These are phyloP conservation scores for Uronychia binucleata DNA, from an alignment of 73 alveolate species.

Conservation along the genomic window DNA sequence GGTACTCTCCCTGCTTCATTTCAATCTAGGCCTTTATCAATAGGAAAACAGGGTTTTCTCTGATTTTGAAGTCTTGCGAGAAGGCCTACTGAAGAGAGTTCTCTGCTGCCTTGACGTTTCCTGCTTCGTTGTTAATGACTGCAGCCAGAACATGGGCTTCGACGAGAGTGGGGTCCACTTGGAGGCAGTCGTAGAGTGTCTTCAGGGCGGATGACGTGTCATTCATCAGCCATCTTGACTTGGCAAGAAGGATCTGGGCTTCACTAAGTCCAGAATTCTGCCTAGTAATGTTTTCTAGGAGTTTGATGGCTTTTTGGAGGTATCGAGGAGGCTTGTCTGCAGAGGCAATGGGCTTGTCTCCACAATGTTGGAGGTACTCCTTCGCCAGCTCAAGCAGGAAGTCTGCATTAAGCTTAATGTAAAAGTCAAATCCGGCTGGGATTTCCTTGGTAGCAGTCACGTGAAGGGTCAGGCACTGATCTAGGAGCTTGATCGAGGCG, in stretches of 20 bases:
- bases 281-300: slow-evolving; percentile 82
- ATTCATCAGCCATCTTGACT: slow-evolving; percentile 79
- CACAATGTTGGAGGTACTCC: slow-evolving; percentile 79
- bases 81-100: slow-evolving; percentile 83
- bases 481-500: slow-evolving; percentile 65
- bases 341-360: slow-evolving; percentile 56
- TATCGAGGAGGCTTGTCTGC: slow-evolving; percentile 69
- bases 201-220: slow-evolving; percentile 74
- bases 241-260: slow-evolving; percentile 82
- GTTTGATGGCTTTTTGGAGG: slow-evolving; percentile 80
- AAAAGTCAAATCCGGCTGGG: slow-evolving; percentile 82
- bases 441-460: slow-evolving; percentile 74
- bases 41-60: slow-evolving; percentile 90
- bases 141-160: slow-evolving; percentile 88
- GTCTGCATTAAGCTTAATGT: slow-evolving; percentile 86
- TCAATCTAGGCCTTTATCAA: slow-evolving; percentile 86
- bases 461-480: slow-evolving; percentile 83
- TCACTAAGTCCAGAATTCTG: slow-evolving; percentile 85
- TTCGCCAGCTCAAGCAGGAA: slow-evolving; percentile 81
- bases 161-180: slow-evolving; percentile 82
- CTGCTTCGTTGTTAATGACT: slow-evolving; percentile 70
- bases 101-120: slow-evolving; percentile 73
- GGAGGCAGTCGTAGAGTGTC: slow-evolving; percentile 60
- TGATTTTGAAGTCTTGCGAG: slow-evolving; percentile 80
- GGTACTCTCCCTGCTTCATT: slow-evolving; percentile 62